These are phyloP conservation scores for Brassica napus DNA, from an alignment of 345 rosid species.

Conservation along the genomic window Da-Ae NC_063446.1:37879501-37880000, in stretches of 20 bases:
- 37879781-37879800: conserved; percentile 55
- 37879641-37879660: conserved; percentile 87
- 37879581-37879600: conserved; percentile 71
- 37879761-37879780: conserved; percentile 38
- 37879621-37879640: conserved; percentile 92
- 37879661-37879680: conserved; percentile 77
- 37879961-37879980: conserved; percentile 37
- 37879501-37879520: conserved; percentile 29
- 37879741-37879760: conserved; percentile 41
- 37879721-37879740: conserved; percentile 37
- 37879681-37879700: conserved; percentile 74
- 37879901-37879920: neutral
- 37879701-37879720: conserved; percentile 48
- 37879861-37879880: conserved; percentile 36
- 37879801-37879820: conserved; percentile 39
- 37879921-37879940: conserved; percentile 13
- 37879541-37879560: neutral
- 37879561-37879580: conserved; percentile 62
- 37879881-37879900: conserved; percentile 48
- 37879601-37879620: conserved; percentile 94
- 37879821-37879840: neutral
- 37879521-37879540: neutral
- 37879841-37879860: neutral
- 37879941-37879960: conserved; percentile 25
- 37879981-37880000: conserved; percentile 36